Base-by-base conservation (phyloP, 1,284 basidiomycete species). In the Moesziomyces antarcticus region DNA sequence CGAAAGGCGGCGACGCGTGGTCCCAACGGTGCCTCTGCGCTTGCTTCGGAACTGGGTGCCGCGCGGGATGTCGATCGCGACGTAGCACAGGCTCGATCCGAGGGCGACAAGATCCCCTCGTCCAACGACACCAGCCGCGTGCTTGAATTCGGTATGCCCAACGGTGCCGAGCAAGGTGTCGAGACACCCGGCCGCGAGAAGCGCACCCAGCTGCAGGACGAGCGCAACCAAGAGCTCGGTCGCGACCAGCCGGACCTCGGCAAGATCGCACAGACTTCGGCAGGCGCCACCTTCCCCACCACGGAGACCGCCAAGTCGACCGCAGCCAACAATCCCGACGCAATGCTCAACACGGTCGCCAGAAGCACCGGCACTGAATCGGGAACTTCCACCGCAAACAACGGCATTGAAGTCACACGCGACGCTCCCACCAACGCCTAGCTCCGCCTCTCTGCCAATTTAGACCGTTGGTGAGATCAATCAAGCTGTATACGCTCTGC, bases 101-200 rank as follows among this genome's bases (percentile, higher is more conserved):
- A 55, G 8, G 73, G 73, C 30, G 70, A 76, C 20, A 24, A 50
- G 27, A 63, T 76, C 20, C 22, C 64, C 22, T 24, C 44, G 14
- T 41, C 51, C 21, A 6, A 33, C 10, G 21, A 51, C 14, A 25
- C 42, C 1, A 53, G 59, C 3, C 57, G 57, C 35, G 22, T 14
- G 3, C 59, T 70, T 9, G 66, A 59, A 0, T 65, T 68, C 43
- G 73, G 73, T 8, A 57, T 64, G 56, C 64, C 62, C 45, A 76
- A 69, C 56, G 70, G 73, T 13, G 62, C 67, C 30, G 70, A 76
- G 13, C 68, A 69, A 41, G 70, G 69, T 20, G 49, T 69, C 24
- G 48, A 56, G 18, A 68, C 69, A 3, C 71, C 71, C 1, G 60
- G 64, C n/a, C 24, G 46, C 16, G 70, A 73, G 21, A 61, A 62